Evolutionary conservation across 345 rosid species (phyloP), one percentile per base, ranked within the genome.

Genomic region (Hypericum perforatum): DNA sequence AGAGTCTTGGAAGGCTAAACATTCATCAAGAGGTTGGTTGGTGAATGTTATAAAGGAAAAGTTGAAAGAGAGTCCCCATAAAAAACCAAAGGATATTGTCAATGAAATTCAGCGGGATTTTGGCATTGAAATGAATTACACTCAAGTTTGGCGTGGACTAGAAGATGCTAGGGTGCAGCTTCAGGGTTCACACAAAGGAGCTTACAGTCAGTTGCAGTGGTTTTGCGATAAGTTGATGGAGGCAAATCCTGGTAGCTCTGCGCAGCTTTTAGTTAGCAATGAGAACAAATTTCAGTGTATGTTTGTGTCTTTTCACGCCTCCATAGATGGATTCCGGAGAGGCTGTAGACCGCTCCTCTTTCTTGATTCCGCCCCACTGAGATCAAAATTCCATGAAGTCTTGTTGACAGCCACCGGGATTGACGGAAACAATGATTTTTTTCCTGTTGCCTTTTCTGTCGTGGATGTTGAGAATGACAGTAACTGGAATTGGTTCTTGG

Each of bases 341-440:
- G 95, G 89, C 58, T 91, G 98, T 50, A 76, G 96, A n/a, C 98
- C 88, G 0, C 82, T 91, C 69, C 65, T 91, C 62, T 87, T 85
- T 64, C 92, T 91, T 42, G 96, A 88, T 57, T 74, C 89, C 37
- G 74, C 74, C 13, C 64, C 79, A 0, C 52, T 91, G 54, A 85
- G 76, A 69, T 87, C 95, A 55, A 82, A 82, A 69, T 82, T 78
- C 62, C 85, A 82, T 48, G 98, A 87, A 77, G 58, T 77, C 41
- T 60, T 91, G 76, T 74, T 91, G 69, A 81, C 74, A 0, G 98
- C 89, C 29, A 79, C 85, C 65, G 89, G 89, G 41, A 58, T 86
- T 46, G 98, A 91, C 76, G 98, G 91, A 32, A 82, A 87, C 58
- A 92, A 87, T 57, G 75, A 71, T 13, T 53, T 70, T 67, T 82